A percentile compares a stretch with the other conserved stretches of the same genome.
phyloP scores from a whole-genome alignment of 352 stramenopile species.

The Phytophthora multivora region DNA sequence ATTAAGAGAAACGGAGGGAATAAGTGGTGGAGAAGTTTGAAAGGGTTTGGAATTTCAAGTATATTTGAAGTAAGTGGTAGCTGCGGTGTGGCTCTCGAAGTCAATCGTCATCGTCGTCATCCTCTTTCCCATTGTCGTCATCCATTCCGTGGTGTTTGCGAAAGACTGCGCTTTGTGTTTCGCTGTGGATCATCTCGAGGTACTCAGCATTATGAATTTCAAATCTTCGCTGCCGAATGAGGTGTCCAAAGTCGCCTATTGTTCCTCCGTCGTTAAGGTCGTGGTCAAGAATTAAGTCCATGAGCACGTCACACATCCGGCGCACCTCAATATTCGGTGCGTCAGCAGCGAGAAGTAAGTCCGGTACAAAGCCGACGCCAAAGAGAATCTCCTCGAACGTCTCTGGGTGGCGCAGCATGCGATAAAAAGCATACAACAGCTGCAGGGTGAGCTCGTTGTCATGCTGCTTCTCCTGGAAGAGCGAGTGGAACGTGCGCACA shows the following conservation, averaged over 20 bases:
- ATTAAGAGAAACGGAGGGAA: not conserved
- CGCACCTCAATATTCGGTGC: conserved; percentile 83
- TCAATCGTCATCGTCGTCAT: conserved; percentile 28
- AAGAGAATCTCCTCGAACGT: conserved; percentile 86
- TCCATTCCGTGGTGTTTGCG: conserved; percentile 28
- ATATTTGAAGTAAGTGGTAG: conserved; percentile 7
- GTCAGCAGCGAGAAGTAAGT: conserved; percentile 79
- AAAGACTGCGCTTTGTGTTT: conserved; percentile 39
- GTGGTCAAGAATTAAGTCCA: conserved; percentile 85
- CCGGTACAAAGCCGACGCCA: conserved; percentile 71
- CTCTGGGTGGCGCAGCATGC: conserved; percentile 70
- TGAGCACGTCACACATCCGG: conserved; percentile 86
- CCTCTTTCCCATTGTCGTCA: conserved; percentile 38
- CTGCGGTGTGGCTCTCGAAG: not conserved
- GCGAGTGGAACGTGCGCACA: conserved; percentile 72
- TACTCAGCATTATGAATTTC: conserved; percentile 91
- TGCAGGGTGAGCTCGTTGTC: conserved; percentile 87
- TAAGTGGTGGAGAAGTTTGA: not conserved
- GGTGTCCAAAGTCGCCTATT: conserved; percentile 73
- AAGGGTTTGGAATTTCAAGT: not conserved
- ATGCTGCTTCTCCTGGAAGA: conserved; percentile 89
- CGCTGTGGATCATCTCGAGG: conserved; percentile 81
- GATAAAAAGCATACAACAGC: conserved; percentile 82
- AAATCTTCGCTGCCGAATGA: conserved; percentile 84
- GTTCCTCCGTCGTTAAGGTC: conserved; percentile 62